Conservation (phyloP, 148 eudicot species). For the Oxyria digyna region DNA sequence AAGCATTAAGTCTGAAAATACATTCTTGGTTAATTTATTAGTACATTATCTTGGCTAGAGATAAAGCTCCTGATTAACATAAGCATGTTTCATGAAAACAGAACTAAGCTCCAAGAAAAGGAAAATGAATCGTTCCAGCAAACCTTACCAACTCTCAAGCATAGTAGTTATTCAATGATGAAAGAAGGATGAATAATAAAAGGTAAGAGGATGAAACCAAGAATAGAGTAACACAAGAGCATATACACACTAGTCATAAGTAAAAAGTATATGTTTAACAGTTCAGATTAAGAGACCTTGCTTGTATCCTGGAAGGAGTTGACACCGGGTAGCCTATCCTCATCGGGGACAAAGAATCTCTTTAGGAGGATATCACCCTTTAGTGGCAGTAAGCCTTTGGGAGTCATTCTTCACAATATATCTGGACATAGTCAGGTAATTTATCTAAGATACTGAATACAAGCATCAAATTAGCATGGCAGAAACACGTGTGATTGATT, state of each 20-base stretch:
- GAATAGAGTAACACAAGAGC: neutral
- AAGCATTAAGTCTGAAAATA: too few relatives aligned
- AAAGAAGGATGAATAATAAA: neutral
- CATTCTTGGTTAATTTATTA: too few relatives aligned
- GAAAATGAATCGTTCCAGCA: too few relatives aligned
- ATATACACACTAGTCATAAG: neutral
- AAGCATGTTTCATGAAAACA: too few relatives aligned
- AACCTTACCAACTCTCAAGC: too few relatives aligned
- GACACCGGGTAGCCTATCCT: constrained; percentile 72
- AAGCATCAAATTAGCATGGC: neutral
- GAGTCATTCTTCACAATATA: constrained; percentile 64
- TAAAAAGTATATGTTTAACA: neutral
- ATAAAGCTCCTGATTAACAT: too few relatives aligned
- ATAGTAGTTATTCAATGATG: neutral
- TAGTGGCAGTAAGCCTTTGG: constrained; percentile 73
- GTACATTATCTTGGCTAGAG: too few relatives aligned
- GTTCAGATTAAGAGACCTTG: constrained; percentile 6
- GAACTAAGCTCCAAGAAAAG: too few relatives aligned
- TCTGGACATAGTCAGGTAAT: constrained; percentile 23
- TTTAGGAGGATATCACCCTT: constrained; percentile 76
- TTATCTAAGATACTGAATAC: neutral
- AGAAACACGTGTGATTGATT: neutral
- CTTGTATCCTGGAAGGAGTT: constrained; percentile 86
- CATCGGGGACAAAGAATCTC: constrained; percentile 75
- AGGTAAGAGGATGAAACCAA: neutral